These are phyloP conservation scores for Obelidium mucronatum DNA, from an alignment of 192 early-diverging fungal genomes.

Conservation along the genomic window DNA sequence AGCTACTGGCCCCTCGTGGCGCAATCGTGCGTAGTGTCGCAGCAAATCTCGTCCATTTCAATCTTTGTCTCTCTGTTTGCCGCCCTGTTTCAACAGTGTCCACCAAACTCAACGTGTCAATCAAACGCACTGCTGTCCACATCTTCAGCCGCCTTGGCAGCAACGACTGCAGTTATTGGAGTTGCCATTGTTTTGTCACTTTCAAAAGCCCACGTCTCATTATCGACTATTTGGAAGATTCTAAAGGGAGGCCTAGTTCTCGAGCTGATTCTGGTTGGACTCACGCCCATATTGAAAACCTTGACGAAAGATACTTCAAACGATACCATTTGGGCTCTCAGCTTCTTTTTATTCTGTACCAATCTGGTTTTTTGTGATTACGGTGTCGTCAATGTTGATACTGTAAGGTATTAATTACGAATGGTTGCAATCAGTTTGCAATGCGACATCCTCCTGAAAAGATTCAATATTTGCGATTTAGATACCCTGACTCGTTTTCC, in stretches of 20 bases:
- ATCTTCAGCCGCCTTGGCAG: slow-evolving; percentile 75
- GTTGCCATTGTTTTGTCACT: not conserved
- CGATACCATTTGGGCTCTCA: slow-evolving; percentile 95
- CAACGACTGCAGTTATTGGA: not conserved
- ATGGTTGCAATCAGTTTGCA: too few relatives aligned
- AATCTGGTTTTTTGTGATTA: slow-evolving; percentile 93
- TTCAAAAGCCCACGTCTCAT: not conserved
- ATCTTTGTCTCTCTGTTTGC: slow-evolving; percentile 92
- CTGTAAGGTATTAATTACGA: slow-evolving; percentile 62
- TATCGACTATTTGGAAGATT: slow-evolving; percentile 2
- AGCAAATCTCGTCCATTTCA: slow-evolving; percentile 85
- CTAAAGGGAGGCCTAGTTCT: slow-evolving; percentile 57
- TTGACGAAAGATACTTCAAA: slow-evolving; percentile 87
- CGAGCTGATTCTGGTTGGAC: slow-evolving; percentile 76
- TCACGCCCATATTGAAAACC: slow-evolving; percentile 91
- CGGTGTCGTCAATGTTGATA: slow-evolving; percentile 43
- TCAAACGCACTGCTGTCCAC: slow-evolving; percentile 42
- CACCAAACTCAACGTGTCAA: not conserved
- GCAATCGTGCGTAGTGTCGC: slow-evolving; percentile 78
- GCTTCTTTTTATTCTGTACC: slow-evolving; percentile 79
- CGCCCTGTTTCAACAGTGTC: slow-evolving; percentile 60
- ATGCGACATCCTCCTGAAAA: too few relatives aligned
- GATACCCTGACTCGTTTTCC: slow-evolving; percentile 94
- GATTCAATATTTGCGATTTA: too few relatives aligned
- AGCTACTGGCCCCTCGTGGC: slow-evolving; percentile 82